Base-by-base conservation (phyloP, 2,329 filamentous ascomycete genomes). In the Fusarium sp. region DNA sequence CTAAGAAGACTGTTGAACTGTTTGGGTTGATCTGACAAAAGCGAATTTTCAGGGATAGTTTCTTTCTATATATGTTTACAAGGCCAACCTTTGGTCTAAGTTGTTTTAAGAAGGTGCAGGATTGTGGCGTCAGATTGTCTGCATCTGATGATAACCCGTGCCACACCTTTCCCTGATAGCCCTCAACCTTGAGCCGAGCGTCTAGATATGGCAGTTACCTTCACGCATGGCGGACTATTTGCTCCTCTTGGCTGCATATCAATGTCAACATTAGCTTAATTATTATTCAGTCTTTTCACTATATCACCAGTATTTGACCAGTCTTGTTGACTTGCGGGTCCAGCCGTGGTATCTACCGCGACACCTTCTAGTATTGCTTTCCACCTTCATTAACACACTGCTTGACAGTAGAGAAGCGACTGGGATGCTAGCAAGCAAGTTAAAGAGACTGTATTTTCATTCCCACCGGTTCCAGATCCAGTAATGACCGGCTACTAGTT, bases 31-130 rank as follows among this genome's bases (percentile, higher is more conserved):
- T 37, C 16, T 37, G 8, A 6, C 8, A 37, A 37, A 18, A 10
- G 9, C 5, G 1, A 11, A 37, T n/a, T 1, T 1, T 6, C 34
- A 7, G n/a, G 9, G 16, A 2, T n/a, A 1, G 6, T 37, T 3
- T 11, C 9, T 11, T 0, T 37, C 5, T 37, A 37, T n/a, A 11
- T 37, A n/a, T 37, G 34, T 4, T 11, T 37, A 16, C 9, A 3
- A n/a, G 11, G 5, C 5, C 9, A 18, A n/a, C 1, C 16, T 37
- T n/a, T 6, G 5, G 1, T 18, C 34, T 37, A 37, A 11, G 9
- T 6, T 37, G 3, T 9, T 37, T 37, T 2, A 18, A 37, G 34
- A n/a, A 37, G 34, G 34, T 37, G 34, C 16, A 11, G 3, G 11
- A 6, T 11, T 37, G 34, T 11, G 34, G 34, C 34, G 34, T 37